These are phyloP conservation scores for Penicillium bialowiezense DNA, from an alignment of 495 filamentous ascomycete genomes.

Conservation along the genomic window DNA sequence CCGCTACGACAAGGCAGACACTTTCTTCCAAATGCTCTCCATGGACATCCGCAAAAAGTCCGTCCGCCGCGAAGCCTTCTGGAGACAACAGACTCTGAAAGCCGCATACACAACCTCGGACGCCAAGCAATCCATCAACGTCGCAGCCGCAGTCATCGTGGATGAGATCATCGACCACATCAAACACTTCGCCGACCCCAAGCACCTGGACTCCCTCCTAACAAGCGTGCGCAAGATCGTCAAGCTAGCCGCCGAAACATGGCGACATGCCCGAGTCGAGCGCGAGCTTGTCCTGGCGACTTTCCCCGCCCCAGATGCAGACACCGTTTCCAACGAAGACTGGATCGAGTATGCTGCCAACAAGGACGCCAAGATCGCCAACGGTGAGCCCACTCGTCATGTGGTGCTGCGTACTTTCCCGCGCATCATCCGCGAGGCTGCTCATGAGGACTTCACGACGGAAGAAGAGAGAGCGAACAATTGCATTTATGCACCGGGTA, in stretches of 20 bases:
- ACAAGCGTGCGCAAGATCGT: slow-evolving; percentile 55
- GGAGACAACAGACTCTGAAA: slow-evolving; percentile 62
- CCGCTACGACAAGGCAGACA: slow-evolving; percentile 60
- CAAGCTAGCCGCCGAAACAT: slow-evolving; percentile 62
- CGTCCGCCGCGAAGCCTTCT: slow-evolving; percentile 59
- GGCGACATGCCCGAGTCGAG: slow-evolving; percentile 62
- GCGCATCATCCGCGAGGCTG: slow-evolving; percentile 52
- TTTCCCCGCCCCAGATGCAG: slow-evolving; percentile 48
- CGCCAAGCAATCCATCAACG: slow-evolving; percentile 59
- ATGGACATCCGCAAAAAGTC: slow-evolving; percentile 61
- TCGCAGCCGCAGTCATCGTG: slow-evolving; percentile 57
- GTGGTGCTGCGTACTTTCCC: slow-evolving; percentile 55
- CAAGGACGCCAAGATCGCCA: slow-evolving; percentile 16
- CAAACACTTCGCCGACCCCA: slow-evolving; percentile 56
- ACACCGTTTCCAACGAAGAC: slow-evolving; percentile 35
- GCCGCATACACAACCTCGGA: slow-evolving; percentile 61
- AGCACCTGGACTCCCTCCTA: slow-evolving; percentile 50
- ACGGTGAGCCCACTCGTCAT: slow-evolving; percentile 34
- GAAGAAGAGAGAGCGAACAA: slow-evolving; percentile 38
- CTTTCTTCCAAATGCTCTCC: slow-evolving; percentile 59
- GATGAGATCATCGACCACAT: slow-evolving; percentile 60
- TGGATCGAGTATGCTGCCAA: slow-evolving; percentile 46
- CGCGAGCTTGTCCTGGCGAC: slow-evolving; percentile 57
- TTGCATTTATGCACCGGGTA: slow-evolving; percentile 50
- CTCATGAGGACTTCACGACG: slow-evolving; percentile 50